Conservation (phyloP, 345 rosid genomes). For the Linum lewisii region DNA sequence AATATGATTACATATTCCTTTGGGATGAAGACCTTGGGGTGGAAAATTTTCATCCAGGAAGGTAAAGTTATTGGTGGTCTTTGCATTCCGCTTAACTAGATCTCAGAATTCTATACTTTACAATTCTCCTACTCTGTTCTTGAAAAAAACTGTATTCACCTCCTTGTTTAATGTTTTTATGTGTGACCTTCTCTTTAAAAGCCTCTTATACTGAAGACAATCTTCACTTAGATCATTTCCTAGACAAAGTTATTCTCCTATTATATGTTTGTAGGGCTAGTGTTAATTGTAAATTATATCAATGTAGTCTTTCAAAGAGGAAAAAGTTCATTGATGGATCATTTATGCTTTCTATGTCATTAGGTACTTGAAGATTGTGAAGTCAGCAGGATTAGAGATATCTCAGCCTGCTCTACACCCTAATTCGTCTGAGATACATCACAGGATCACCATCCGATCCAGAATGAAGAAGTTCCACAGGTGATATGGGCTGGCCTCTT, state of each 20-base stretch:
- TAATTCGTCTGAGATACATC: slow-evolving; percentile 90
- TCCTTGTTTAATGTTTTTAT: neutral
- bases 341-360: neutral
- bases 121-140: neutral
- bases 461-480: slow-evolving; percentile 65
- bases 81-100: neutral
- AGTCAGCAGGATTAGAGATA: slow-evolving; percentile 75
- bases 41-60: slow-evolving; percentile 60
- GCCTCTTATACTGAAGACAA: no score
- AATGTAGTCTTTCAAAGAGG: neutral
- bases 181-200: neutral
- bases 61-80: slow-evolving; percentile 28
- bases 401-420: slow-evolving; percentile 97
- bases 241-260: no score
- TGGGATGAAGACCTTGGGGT: slow-evolving; percentile 99
- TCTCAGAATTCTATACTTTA: neutral
- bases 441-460: slow-evolving; percentile 77
- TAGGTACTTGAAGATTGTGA: slow-evolving; percentile 75
- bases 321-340: no score
- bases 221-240: no score
- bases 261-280: no score
- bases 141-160: neutral
- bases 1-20: slow-evolving; percentile 82
- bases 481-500: slow-evolving; percentile 23
- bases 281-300: neutral